Evolutionary conservation across 768 basidiomycete genomes (phyloP).

Genomic region (Psilocybe tampanensis): DNA sequence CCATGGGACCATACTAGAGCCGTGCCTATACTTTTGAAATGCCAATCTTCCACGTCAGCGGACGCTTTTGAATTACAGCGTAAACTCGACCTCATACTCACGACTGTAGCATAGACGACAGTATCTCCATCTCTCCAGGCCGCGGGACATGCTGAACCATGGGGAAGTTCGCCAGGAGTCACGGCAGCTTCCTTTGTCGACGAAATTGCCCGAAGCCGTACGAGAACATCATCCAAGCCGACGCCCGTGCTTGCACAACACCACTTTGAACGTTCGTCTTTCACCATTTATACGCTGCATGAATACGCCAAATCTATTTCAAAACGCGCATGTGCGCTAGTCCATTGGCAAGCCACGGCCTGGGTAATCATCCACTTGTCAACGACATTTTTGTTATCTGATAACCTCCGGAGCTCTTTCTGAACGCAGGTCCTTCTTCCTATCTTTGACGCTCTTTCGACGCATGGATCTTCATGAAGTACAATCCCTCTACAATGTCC

Average conservation of each 20-base stretch:
- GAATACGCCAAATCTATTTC: constrained; percentile 2
- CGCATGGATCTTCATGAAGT: not conserved
- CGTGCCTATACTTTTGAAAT: not conserved
- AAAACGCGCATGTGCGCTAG: constrained; percentile 19
- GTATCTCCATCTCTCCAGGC: not conserved
- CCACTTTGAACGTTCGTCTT: constrained; percentile 10
- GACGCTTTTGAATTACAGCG: not conserved
- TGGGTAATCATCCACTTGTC: not conserved
- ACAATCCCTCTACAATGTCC: no score
- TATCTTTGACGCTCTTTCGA: not conserved
- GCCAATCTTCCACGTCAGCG: not conserved
- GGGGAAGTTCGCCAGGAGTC: not conserved
- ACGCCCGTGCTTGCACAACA: not conserved
- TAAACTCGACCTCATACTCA: not conserved
- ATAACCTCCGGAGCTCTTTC: not conserved
- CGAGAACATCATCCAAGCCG: constrained; percentile 9
- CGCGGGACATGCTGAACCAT: not conserved
- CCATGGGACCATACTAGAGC: not conserved
- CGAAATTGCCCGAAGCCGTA: not conserved
- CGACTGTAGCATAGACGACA: not conserved
- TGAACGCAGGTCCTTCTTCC: not conserved
- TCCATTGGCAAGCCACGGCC: constrained; percentile 10
- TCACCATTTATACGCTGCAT: not conserved
- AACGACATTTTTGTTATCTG: constrained; percentile 3
- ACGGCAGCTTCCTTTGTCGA: not conserved